Evolutionary conservation across 768 basidiomycete species (phyloP).

Genomic region (Xerocomellus chrysenteron): DNA sequence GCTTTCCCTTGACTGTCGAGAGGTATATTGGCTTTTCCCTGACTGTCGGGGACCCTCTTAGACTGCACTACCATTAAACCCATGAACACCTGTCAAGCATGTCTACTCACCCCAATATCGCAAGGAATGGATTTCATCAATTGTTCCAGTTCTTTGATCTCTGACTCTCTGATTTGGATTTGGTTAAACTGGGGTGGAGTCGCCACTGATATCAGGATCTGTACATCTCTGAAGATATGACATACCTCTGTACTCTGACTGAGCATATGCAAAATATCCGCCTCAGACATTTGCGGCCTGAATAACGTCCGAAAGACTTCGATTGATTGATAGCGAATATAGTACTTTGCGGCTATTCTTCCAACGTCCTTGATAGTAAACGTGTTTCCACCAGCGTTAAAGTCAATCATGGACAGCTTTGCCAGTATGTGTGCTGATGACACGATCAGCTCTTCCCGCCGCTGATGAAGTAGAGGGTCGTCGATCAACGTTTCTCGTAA

Average conservation of each 20-base stretch:
- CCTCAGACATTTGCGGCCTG: slow-evolving; percentile 84
- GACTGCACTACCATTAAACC: background rate
- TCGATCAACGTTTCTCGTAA: slow-evolving; percentile 61
- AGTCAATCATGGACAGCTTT: slow-evolving; percentile 77
- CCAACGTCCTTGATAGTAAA: slow-evolving; percentile 87
- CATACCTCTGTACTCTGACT: slow-evolving; percentile 87
- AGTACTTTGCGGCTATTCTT: slow-evolving; percentile 96
- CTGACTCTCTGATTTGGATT: slow-evolving; percentile 89
- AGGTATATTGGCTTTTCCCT: slow-evolving; percentile 88
- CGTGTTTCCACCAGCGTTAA: slow-evolving; percentile 53
- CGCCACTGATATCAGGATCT: background rate
- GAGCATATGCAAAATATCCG: slow-evolving; percentile 84
- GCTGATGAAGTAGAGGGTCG: slow-evolving; percentile 71
- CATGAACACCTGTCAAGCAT: background rate
- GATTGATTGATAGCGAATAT: slow-evolving; percentile 82
- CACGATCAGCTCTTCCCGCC: slow-evolving; percentile 65
- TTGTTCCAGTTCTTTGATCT: slow-evolving; percentile 75
- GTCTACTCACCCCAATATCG: slow-evolving; percentile 62
- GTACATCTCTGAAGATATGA: background rate
- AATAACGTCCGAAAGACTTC: slow-evolving; percentile 84
- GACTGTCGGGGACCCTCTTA: slow-evolving; percentile 23
- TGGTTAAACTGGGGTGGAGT: slow-evolving; percentile 73
- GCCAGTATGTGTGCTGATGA: slow-evolving; percentile 66
- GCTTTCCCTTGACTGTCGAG: slow-evolving; percentile 68
- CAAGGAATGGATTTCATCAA: slow-evolving; percentile 74